Evolutionary conservation across 2,329 filamentous ascomycete species (phyloP), one percentile per base, ranked within the genome.

Genomic region (Arthrobotrys pseudoclavata): DNA sequence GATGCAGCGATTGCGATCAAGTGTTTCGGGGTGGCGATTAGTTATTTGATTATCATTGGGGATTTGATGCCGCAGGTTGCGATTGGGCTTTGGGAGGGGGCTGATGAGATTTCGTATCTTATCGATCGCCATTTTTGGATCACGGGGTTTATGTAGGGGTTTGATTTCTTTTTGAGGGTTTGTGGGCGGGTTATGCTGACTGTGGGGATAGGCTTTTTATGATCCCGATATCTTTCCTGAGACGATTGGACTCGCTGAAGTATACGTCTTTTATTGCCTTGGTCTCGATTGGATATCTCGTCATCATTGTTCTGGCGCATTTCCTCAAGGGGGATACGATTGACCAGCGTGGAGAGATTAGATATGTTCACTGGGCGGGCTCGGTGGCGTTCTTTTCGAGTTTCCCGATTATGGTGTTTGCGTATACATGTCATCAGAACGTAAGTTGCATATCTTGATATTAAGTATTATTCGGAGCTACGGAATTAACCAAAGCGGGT

Each of bases 381-480:
- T 87, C 92, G 2, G 87, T 97, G 9, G 88, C 91, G 40, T 90
- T 92, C 5, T 86, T 99, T 66, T 93, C 93, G 81, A 94, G 92
- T 79, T 89, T 99, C 79, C 96, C 96, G 0, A 94, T 99, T 66
- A 94, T 98, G 70, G 93, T 99, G 1, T 99, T 99, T 86, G 96
- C 95, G n/a, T 99, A 98, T 83, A 99, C 96, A 0, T 99, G 96
- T 83, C 96, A 99, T 84, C 96, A 99, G 82, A 99, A 99, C 83
- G 93, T 96, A 85, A 80, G 89, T 82, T 18, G 55, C 4, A 26
- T 1, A 0, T 15, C 1, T 45, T 22, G 1, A 26, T 7, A 64
- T 81, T 34, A 34, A 15, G 13, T 9, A 2, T 9, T 31, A 31
- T 68, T 4, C 13, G 24, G 57, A 5, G 1, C 18, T 64, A 74